A percentile compares a stretch with the other conserved stretches of the same genome.
These are phyloP conservation scores for Phytophthora meadii DNA, from an alignment of 352 stramenopile species.

Conservation along the genomic window DNA sequence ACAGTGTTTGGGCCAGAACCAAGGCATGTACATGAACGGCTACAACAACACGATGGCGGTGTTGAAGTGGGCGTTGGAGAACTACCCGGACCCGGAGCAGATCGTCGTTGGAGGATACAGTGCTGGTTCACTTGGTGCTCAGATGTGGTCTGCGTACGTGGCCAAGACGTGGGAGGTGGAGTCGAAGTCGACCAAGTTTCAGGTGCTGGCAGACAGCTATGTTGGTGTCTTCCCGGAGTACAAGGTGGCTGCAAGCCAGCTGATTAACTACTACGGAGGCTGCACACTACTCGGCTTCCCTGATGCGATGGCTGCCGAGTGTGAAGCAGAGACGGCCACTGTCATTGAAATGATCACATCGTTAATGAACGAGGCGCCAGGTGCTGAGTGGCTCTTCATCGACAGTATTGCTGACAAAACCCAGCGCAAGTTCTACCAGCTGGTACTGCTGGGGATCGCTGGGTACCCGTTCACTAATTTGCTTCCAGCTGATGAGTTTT, in stretches of 20 bases:
- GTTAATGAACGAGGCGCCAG: conserved; percentile 37
- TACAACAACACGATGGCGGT: conserved; percentile 67
- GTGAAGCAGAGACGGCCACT: conserved; percentile 32
- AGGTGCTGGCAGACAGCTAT: conserved; percentile 59
- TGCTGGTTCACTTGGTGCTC: conserved; percentile 51
- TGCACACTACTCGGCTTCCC: conserved; percentile 41
- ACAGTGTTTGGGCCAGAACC: conserved; percentile 43
- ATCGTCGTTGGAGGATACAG: conserved; percentile 60
- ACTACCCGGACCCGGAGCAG: conserved; percentile 61
- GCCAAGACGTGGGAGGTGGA: conserved; percentile 55
- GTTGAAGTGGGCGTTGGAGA: conserved; percentile 60
- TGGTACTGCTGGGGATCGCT: conserved; percentile 32
- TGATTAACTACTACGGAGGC: conserved; percentile 50
- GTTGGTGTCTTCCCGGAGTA: conserved; percentile 53
- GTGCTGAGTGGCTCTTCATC: conserved; percentile 50
- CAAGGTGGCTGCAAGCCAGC: conserved; percentile 24
- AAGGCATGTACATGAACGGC: conserved; percentile 55
- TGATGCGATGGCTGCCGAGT: conserved; percentile 38
- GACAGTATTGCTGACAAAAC: conserved; percentile 50
- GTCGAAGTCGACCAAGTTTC: conserved; percentile 45
- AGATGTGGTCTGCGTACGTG: conserved; percentile 45
- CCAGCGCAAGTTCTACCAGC: conserved; percentile 47
- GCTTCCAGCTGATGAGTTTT: conserved; percentile 39
- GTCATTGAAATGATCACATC: conserved; percentile 36
- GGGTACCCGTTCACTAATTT: conserved; percentile 43